A percentile compares a stretch with the other conserved stretches of the same genome.
phyloP scores from a whole-genome alignment of 2,329 filamentous ascomycete species.

The Trichoderma pleuroti region DNA sequence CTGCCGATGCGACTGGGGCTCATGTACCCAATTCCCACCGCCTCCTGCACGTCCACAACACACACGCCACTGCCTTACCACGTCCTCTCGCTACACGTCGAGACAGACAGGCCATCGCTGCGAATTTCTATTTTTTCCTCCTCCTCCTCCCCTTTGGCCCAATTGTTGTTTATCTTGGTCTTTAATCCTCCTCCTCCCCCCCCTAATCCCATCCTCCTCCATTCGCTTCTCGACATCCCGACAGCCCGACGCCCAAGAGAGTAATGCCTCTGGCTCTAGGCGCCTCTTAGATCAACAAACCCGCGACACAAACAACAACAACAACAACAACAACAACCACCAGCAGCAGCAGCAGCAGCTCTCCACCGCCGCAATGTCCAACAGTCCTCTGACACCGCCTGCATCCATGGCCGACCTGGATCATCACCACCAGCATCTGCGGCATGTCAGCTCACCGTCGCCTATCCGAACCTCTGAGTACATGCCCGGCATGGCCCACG shows the following conservation, averaged over 20 bases:
- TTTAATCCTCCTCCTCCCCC: neutral
- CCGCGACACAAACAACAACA: neutral
- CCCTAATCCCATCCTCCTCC: constrained; percentile 1
- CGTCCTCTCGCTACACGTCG: constrained; percentile 18
- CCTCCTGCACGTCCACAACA: constrained; percentile 17
- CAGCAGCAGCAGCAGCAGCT: neutral
- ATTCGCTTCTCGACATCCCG: neutral
- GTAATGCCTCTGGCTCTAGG: constrained; percentile 12
- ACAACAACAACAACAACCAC: neutral
- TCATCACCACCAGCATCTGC: constrained; percentile 18
- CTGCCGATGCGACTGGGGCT: neutral
- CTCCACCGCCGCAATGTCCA: constrained; percentile 23
- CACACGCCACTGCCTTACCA: constrained; percentile 5
- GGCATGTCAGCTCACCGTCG: constrained; percentile 22
- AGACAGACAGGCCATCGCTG: neutral
- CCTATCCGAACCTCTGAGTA: constrained; percentile 23
- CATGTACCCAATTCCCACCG: constrained; percentile 15
- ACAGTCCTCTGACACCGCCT: constrained; percentile 23
- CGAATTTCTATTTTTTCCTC: constrained; percentile 18
- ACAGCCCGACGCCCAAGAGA: neutral
- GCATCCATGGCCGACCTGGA: constrained; percentile 27
- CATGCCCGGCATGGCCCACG: constrained; percentile 12
- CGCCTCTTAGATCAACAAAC: constrained; percentile 15
- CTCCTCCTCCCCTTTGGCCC: constrained; percentile 14
- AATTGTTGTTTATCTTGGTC: neutral